Base-by-base conservation (phyloP, 129 eudicot species). In the Tanacetum coccineum region DNA sequence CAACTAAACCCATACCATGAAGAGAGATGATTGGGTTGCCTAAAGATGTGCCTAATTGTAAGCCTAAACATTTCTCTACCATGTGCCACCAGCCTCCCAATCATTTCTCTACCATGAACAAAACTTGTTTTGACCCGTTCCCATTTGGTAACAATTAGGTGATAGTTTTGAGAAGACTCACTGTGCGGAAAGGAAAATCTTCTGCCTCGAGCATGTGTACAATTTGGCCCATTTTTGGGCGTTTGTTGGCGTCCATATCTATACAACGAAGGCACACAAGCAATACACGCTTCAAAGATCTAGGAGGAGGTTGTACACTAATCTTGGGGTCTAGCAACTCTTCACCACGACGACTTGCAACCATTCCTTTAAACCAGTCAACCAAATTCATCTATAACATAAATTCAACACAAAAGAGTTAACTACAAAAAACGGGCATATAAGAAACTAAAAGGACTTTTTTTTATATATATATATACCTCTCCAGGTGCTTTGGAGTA, bases 291-390 rank as follows among this genome's bases (percentile, higher is more conserved):
- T 88, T 92, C 66, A 92, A 74, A 74, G 84, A 65, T 82, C 98
- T 84, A 12, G 95, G 82, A 56, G 98, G 75, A 58, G 98, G 98
- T n/a, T 64, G 87, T 40, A 73, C 86, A 19, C 71, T 76, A 36
- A 92, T 75, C 49, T 74, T 77, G 5, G 95, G 91, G 75, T 92
- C 98, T 45, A 88, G 63, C 51, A 88, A 59, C 70, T 92, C 98
- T 62, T 92, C 96, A 14, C 95, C 87, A 47, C 84, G 95, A 17
- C 98, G 91, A 79, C 82, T 92, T 48, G 89, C 83, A 62, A 92
- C 95, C 96, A 88, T 88, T 62, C 91, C 96, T 76, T 83, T 92
- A 73, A 92, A 88, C 98, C 96, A 92, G 79, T 92, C 98, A 30
- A 92, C 91, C 86, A 92, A 84, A 76, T 88, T 92, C 96, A 88